Base-by-base conservation (phyloP, 2,329 filamentous ascomycete species). In the Microcyclospora tardicrescens region DNA sequence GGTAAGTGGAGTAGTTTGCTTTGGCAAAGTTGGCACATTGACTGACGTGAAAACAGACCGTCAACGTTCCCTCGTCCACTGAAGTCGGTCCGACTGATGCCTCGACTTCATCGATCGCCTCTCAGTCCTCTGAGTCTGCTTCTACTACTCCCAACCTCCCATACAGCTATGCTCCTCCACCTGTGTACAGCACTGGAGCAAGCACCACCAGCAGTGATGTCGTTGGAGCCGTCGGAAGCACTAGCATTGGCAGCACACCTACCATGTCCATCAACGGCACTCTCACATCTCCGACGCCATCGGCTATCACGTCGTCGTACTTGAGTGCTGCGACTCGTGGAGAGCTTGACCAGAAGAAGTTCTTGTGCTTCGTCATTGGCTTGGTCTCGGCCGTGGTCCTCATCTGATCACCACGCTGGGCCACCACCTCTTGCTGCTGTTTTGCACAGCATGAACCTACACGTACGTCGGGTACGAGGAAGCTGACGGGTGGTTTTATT, bases 331-430 rank as follows among this genome's bases (percentile, higher is more conserved):
- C 38, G 12, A 30, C 37, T 6, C 37, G 33, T 31, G 30, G 38
- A 29, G 37, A 39, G 10, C 15, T 42, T 16, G 42, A 48, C 27
- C 16, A 30, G 12, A 43, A 38, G 28, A 37, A 43, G 35, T 28
- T 45, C 28, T 35, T 46, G 14, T 43, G 43, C 42, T 37, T 46
- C 34, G 27, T 37, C n/a, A 42, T 48, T 31, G 45, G 41, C 32
- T n/a, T 49, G 14, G 29, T 45, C 38, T 38, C 39, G 24, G 43
- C 43, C 19, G 40, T 48, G 24, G 16, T 48, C 31, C 36, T 49
- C 33, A 37, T 48, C 41, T 49, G 30, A 32, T 32, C 12, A 32
- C 5, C 19, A 24, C 19, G 19, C 19, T 24, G 19, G 19, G 4
- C 19, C 19, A 24, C 19, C 4, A 24, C 19, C 19, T 24, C 8